These are phyloP conservation scores for Talaromyces ruber DNA, from an alignment of 495 filamentous ascomycete genomes.

Conservation along the genomic window DNA sequence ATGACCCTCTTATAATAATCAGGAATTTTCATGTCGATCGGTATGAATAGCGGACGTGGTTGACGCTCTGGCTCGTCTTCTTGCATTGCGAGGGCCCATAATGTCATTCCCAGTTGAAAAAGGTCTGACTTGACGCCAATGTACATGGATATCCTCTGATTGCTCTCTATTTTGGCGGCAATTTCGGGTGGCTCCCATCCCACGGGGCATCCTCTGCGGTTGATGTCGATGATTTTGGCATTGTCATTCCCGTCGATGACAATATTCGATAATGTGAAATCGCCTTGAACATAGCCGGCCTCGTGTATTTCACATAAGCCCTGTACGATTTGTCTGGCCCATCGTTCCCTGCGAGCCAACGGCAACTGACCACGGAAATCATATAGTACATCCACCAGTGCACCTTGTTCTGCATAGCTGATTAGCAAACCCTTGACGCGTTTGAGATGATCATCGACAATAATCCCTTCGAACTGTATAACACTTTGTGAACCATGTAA, in stretches of 20 bases:
- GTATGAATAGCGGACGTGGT: slow-evolving; percentile 56
- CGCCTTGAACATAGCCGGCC: slow-evolving; percentile 92
- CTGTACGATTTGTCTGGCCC: slow-evolving; percentile 87
- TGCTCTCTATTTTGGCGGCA: slow-evolving; percentile 75
- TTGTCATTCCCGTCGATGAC: slow-evolving; percentile 80
- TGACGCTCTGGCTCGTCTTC: slow-evolving; percentile 84
- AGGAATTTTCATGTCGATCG: slow-evolving; percentile 39
- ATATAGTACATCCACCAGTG: slow-evolving; percentile 85
- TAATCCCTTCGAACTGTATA: slow-evolving; percentile 80
- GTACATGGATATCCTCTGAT: slow-evolving; percentile 93
- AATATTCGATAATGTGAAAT: slow-evolving; percentile 96
- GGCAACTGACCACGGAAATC: slow-evolving; percentile 55
- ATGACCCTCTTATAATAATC: slow-evolving; percentile 51
- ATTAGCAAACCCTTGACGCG: slow-evolving; percentile 87
- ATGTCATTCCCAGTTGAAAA: slow-evolving; percentile 92
- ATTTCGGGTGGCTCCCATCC: slow-evolving; percentile 98
- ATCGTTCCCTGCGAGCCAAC: slow-evolving; percentile 74
- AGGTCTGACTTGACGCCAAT: slow-evolving; percentile 97
- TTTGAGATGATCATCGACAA: slow-evolving; percentile 70
- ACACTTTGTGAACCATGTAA: slow-evolving; percentile 67
- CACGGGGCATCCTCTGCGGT: slow-evolving; percentile 87
- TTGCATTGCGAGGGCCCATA: slow-evolving; percentile 84
- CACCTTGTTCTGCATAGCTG: slow-evolving; percentile 78
- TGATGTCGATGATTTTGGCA: slow-evolving; percentile 98
- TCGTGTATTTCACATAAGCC: slow-evolving; percentile 92